phyloP scores from a whole-genome alignment of 1,284 basidiomycete genomes.

The Moesziomyces sp. region DNA sequence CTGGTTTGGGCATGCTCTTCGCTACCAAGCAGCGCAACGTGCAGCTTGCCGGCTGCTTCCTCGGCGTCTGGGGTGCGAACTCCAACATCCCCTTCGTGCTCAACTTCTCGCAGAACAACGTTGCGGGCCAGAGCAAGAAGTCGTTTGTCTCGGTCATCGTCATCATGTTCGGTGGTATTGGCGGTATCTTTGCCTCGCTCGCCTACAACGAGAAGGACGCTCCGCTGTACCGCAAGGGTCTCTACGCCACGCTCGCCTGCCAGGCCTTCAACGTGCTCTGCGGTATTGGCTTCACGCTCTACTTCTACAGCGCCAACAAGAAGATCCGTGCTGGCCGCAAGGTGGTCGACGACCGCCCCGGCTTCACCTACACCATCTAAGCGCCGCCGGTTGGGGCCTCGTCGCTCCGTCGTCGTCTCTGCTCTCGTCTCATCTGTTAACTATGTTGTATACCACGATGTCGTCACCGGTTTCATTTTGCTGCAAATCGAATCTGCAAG shows the following conservation, averaged over 20 bases:
- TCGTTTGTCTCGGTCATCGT: conserved; percentile 68
- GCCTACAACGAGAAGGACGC: conserved; percentile 63
- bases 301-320: conserved; percentile 55
- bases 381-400: background rate
- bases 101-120: conserved; percentile 66
- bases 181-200: conserved; percentile 69
- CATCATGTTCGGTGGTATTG: conserved; percentile 69
- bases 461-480: background rate
- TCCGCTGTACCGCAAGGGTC: conserved; percentile 56
- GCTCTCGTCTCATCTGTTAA: background rate
- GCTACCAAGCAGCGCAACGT: conserved; percentile 45
- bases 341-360: conserved; percentile 51
- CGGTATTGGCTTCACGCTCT: conserved; percentile 40
- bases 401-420: background rate
- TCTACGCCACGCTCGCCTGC: conserved; percentile 53
- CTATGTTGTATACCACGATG: conserved; percentile 1
- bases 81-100: conserved; percentile 58
- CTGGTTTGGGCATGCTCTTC: conserved; percentile 68
- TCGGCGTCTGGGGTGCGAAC: conserved; percentile 68
- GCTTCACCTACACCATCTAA: conserved; percentile 58
- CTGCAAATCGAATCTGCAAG: background rate
- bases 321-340: conserved; percentile 48
- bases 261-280: conserved; percentile 53
- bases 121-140: conserved; percentile 69
- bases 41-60: conserved; percentile 67